Percentiles rank a stretch among this genome's conserved stretches.
Conservation (phyloP, 768 basidiomycete species). For the Mrakia gelida region DNA sequence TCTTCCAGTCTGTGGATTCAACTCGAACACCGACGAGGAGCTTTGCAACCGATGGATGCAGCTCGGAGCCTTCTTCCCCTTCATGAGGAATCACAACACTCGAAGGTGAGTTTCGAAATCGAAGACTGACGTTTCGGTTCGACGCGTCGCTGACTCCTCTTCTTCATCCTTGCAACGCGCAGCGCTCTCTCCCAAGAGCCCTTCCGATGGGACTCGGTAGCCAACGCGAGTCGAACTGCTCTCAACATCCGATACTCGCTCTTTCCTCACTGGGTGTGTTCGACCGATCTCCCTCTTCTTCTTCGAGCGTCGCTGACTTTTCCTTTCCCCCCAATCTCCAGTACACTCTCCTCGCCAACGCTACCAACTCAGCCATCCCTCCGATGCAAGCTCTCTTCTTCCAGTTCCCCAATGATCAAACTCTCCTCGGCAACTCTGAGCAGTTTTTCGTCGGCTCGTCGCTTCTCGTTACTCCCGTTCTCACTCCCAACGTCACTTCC, state of each 20-base stretch:
- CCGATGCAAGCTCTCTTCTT: slow-evolving; percentile 71
- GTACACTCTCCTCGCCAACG: slow-evolving; percentile 68
- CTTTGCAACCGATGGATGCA: slow-evolving; percentile 83
- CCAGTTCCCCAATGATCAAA: slow-evolving; percentile 66
- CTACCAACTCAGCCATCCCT: slow-evolving; percentile 62
- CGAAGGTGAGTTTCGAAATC: neutral
- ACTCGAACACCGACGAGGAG: slow-evolving; percentile 69
- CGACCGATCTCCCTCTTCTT: slow-evolving; percentile 29
- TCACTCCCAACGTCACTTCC: slow-evolving; percentile 61
- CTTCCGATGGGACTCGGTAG: slow-evolving; percentile 65
- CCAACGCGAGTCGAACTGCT: slow-evolving; percentile 64
- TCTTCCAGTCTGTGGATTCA: slow-evolving; percentile 15
- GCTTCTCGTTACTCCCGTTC: slow-evolving; percentile 71
- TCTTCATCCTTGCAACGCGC: neutral
- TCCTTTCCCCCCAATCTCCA: slow-evolving; percentile 36
- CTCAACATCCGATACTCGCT: slow-evolving; percentile 67
- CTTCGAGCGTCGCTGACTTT: slow-evolving; percentile 11
- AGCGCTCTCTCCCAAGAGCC: slow-evolving; percentile 21
- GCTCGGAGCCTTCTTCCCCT: slow-evolving; percentile 74
- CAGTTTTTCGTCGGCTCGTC: slow-evolving; percentile 70
- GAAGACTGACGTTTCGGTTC: neutral
- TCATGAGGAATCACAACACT: slow-evolving; percentile 67
- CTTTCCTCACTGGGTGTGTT: slow-evolving; percentile 71
- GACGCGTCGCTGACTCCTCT: neutral
- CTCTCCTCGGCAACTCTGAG: slow-evolving; percentile 47